Evolutionary conservation across 2,329 filamentous ascomycete species (phyloP).

Genomic region (Fusarium brevicatenulatum): DNA sequence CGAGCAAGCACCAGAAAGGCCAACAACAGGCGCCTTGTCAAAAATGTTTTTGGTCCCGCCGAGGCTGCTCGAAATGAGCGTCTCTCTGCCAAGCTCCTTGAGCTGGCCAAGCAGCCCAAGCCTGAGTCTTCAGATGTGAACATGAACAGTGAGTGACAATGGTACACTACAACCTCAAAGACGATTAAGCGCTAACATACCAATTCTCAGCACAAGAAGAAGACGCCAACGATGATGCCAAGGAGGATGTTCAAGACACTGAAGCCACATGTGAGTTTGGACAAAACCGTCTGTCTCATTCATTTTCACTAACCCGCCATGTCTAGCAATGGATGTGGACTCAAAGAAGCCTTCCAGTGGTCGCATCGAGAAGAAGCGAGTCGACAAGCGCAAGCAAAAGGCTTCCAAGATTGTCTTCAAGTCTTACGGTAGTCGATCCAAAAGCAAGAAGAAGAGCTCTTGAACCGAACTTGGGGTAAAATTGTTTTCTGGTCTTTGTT

Average conservation of each 20-base stretch:
- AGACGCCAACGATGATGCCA: conserved; percentile 42
- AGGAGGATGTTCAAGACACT: conserved; percentile 45
- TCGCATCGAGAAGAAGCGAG: conserved; percentile 59
- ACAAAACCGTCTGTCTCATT: conserved; percentile 6
- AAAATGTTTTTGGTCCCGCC: conserved; percentile 84
- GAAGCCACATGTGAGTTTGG: conserved; percentile 41
- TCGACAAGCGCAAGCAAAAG: conserved; percentile 67
- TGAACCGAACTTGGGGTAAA: not conserved
- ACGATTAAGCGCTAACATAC: conserved; percentile 15
- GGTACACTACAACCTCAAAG: not conserved
- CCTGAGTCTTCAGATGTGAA: conserved; percentile 64
- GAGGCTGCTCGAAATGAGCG: conserved; percentile 83
- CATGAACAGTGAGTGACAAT: conserved; percentile 53
- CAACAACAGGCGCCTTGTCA: conserved; percentile 84
- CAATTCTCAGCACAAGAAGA: conserved; percentile 42
- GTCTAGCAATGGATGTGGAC: conserved; percentile 68
- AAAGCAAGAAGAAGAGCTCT: conserved; percentile 55
- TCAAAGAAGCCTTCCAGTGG: conserved; percentile 55
- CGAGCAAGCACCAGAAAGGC: conserved; percentile 82
- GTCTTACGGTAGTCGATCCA: conserved; percentile 64
- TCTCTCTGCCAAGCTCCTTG: conserved; percentile 85
- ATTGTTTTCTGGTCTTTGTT: conserved; percentile 32
- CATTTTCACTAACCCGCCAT: conserved; percentile 9
- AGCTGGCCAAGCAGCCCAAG: conserved; percentile 80
- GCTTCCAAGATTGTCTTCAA: conserved; percentile 69